A percentile compares a stretch with the other conserved stretches of the same genome.
These are phyloP conservation scores for Phytophthora tentaculata DNA, from an alignment of 352 stramenopile species.

Conservation along the genomic window DNA sequence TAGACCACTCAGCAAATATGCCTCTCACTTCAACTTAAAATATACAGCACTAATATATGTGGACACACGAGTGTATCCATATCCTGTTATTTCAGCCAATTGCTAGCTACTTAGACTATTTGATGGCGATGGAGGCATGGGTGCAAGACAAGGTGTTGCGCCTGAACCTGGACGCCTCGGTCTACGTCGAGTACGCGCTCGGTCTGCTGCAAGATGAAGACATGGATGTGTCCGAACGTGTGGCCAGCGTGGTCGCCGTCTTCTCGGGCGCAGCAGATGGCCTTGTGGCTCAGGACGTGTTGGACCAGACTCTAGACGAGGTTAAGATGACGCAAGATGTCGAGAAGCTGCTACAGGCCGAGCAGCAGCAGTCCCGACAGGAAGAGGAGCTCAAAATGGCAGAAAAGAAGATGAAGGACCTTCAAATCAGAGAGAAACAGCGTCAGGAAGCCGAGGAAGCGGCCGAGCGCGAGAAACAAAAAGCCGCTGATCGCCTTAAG, in stretches of 20 bases:
- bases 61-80: not conserved
- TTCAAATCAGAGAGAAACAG: conserved; percentile 66
- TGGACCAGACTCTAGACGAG: conserved; percentile 50
- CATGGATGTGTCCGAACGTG: conserved; percentile 70
- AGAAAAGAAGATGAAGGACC: conserved; percentile 58
- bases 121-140: conserved; percentile 63
- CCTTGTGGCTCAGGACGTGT: conserved; percentile 43
- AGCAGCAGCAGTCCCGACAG: conserved; percentile 42
- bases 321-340: conserved; percentile 59
- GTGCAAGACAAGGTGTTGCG: conserved; percentile 61
- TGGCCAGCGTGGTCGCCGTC: conserved; percentile 66
- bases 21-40: too few relatives aligned
- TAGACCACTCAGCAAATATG: not conserved
- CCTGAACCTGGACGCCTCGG: conserved; percentile 68
- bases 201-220: conserved; percentile 79
- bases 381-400: conserved; percentile 46
- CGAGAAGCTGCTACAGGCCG: conserved; percentile 45
- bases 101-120: not conserved
- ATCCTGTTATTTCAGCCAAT: not conserved
- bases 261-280: conserved; percentile 67
- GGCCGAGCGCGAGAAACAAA: conserved; percentile 61
- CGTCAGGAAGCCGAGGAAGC: conserved; percentile 64
- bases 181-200: conserved; percentile 81
- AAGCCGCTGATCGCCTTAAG: conserved; percentile 57
- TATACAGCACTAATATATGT: too few relatives aligned